Conservation (phyloP, 441 rosid genomes). For the Adansonia rubrostipa region DNA sequence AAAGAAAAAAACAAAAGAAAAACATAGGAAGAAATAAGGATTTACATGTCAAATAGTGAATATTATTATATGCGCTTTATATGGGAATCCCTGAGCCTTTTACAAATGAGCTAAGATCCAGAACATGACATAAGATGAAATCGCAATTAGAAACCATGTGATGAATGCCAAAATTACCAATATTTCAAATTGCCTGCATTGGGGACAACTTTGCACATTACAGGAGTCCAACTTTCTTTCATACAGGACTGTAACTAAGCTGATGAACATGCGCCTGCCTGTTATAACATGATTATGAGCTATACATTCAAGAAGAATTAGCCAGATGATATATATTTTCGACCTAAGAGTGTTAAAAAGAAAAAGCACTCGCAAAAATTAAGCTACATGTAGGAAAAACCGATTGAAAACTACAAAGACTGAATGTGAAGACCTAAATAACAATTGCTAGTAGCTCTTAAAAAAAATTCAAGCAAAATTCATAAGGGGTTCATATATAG, state of each 20-base stretch:
- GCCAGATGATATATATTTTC: neutral
- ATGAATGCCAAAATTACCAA: constrained; percentile 73
- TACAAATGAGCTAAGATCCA: constrained; percentile 84
- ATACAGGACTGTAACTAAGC: constrained; percentile 75
- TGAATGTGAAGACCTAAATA: neutral
- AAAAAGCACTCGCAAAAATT: neutral
- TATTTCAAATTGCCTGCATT: constrained; percentile 67
- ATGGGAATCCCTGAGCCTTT: constrained; percentile 10
- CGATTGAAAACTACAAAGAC: neutral
- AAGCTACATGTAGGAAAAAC: neutral
- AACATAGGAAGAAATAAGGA: neutral
- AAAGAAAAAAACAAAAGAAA: neutral
- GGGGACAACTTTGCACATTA: constrained; percentile 20
- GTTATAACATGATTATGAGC: constrained; percentile 88
- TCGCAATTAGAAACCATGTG: constrained; percentile 75
- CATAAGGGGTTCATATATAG: neutral
- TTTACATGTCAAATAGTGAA: constrained; percentile 33
- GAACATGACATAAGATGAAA: constrained; percentile 86
- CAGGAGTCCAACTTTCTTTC: constrained; percentile 66
- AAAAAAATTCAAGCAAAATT: neutral
- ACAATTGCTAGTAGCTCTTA: neutral
- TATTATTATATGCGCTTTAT: neutral
- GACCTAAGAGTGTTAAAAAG: neutral
- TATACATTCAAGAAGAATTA: constrained; percentile 37
- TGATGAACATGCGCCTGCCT: constrained; percentile 91